A percentile compares a stretch with the other conserved stretches of the same genome.
Evolutionary conservation across 2,329 filamentous ascomycete genomes (phyloP).

Genomic region (Botrytis elliptica): DNA sequence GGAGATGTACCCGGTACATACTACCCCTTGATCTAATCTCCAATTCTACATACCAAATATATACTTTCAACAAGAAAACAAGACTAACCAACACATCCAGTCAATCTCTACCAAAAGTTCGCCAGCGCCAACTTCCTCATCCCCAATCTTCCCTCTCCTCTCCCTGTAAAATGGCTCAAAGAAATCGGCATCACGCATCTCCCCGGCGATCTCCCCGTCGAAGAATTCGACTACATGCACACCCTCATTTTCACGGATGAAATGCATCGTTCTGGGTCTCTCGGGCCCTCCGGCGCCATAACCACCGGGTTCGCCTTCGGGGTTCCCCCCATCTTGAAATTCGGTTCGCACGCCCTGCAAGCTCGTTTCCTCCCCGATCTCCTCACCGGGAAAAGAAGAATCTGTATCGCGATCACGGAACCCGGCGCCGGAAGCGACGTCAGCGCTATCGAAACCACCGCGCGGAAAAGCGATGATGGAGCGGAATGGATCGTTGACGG

Average conservation of each 20-base stretch:
- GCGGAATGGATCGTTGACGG: slow-evolving; percentile 70
- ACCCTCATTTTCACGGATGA: slow-evolving; percentile 68
- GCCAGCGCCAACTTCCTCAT: slow-evolving; percentile 65
- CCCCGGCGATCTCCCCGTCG: slow-evolving; percentile 62
- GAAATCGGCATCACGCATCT: slow-evolving; percentile 64
- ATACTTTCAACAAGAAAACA: slow-evolving; percentile 33
- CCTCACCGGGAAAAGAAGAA: not conserved
- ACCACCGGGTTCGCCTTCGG: not conserved
- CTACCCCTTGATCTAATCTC: not conserved
- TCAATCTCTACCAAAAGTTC: slow-evolving; percentile 59
- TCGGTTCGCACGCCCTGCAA: not conserved
- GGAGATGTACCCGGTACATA: slow-evolving; percentile 39
- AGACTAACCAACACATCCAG: slow-evolving; percentile 48
- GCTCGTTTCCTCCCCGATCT: not conserved
- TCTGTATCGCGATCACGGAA: not conserved
- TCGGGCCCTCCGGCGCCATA: slow-evolving; percentile 46
- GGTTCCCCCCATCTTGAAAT: not conserved
- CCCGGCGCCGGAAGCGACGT: not conserved
- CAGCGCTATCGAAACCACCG: not conserved
- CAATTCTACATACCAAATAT: not conserved
- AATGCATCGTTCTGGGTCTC: slow-evolving; percentile 64
- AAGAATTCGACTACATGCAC: slow-evolving; percentile 73
- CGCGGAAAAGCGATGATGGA: slow-evolving; percentile 35
- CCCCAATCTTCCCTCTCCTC: slow-evolving; percentile 66
- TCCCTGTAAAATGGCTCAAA: slow-evolving; percentile 68